Conservation (phyloP, 1,139 yeast genomes). For the Blastobotrys indianensis region DNA sequence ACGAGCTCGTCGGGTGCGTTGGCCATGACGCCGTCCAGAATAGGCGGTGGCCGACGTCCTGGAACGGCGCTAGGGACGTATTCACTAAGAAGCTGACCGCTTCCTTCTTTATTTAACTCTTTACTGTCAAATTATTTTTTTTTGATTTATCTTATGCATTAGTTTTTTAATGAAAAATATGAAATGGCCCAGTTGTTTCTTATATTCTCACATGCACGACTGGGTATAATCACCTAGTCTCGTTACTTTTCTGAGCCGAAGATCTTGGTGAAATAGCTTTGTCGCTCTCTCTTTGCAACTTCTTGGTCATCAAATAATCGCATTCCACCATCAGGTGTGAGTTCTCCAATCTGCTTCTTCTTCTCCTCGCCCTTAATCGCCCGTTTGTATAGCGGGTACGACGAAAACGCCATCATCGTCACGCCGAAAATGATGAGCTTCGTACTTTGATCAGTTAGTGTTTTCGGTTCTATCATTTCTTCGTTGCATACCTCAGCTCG, state of each 20-base stretch:
- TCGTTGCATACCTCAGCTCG: slow-evolving; percentile 6
- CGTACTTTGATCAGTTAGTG: slow-evolving; percentile 22
- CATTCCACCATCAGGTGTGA: slow-evolving; percentile 44
- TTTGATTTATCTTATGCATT: too few species aligned
- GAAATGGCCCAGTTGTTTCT: too few species aligned
- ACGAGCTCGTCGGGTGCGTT: neutral
- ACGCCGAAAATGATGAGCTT: slow-evolving; percentile 40
- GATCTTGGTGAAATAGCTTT: slow-evolving; percentile 37
- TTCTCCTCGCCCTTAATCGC: slow-evolving; percentile 40
- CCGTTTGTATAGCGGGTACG: slow-evolving; percentile 35
- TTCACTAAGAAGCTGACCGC: neutral
- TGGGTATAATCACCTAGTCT: neutral
- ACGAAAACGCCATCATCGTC: slow-evolving; percentile 37
- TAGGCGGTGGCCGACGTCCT: neutral
- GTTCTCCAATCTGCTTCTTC: slow-evolving; percentile 44
- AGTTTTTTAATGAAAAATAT: too few species aligned
- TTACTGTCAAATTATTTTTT: too few species aligned
- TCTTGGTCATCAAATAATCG: slow-evolving; percentile 43
- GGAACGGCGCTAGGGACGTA: slow-evolving; percentile 3
- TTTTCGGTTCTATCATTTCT: neutral
- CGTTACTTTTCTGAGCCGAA: slow-evolving; percentile 33
- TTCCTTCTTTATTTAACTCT: too few species aligned
- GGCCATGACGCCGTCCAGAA: neutral
- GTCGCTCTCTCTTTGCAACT: slow-evolving; percentile 33
- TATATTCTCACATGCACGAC: too few species aligned